Conservation (phyloP, 2,329 filamentous ascomycete genomes). For the Ceratocystis huliohia region DNA sequence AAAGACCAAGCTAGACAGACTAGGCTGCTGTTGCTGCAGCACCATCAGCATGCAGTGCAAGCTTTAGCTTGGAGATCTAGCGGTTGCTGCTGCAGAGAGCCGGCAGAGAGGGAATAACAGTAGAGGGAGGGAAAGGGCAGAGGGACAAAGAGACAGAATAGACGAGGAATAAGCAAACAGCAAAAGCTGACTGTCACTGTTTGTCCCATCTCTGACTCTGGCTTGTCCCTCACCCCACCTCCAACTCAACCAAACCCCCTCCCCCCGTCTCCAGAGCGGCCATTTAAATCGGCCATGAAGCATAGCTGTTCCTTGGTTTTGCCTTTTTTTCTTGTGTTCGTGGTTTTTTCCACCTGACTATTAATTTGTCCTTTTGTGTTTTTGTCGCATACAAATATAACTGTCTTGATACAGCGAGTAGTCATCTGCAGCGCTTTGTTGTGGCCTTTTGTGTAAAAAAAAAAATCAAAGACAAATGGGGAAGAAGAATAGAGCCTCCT, state of each 20-base stretch:
- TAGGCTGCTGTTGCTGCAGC: too few species aligned
- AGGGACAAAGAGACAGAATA: not conserved
- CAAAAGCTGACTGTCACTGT: not conserved
- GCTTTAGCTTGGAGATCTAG: not conserved
- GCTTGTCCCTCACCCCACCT: not conserved
- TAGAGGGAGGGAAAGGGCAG: not conserved
- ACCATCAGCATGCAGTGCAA: too few species aligned
- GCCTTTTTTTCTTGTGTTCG: not conserved
- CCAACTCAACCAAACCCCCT: not conserved
- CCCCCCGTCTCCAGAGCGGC: not conserved
- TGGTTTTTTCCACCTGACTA: not conserved
- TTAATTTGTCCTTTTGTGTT: not conserved
- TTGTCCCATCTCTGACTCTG: not conserved
- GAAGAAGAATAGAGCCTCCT: too few species aligned
- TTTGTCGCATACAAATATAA: not conserved
- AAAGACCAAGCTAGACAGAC: too few species aligned
- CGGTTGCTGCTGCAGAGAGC: not conserved
- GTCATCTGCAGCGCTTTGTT: not conserved
- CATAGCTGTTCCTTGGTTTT: not conserved
- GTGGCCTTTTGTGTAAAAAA: slow-evolving; percentile 2
- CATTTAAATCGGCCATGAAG: slow-evolving; percentile 1
- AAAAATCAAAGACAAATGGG: not conserved
- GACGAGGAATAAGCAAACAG: not conserved
- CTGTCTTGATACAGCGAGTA: too few species aligned
- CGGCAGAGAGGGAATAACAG: not conserved